Base-by-base conservation (phyloP, 345 rosid genomes). In the Acer saccharum region DNA sequence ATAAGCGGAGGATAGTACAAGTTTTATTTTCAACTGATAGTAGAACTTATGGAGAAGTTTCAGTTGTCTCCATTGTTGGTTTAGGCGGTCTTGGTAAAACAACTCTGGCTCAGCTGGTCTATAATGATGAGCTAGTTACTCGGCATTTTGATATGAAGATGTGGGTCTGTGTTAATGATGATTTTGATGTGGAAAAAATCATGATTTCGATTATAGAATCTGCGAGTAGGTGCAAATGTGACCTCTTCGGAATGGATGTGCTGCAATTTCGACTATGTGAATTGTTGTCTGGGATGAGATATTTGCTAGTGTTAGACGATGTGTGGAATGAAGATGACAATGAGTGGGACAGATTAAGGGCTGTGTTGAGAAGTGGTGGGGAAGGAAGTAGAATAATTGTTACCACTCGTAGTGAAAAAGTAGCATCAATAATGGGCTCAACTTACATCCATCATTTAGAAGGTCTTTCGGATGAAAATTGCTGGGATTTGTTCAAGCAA, bases 41-140 rank as follows among this genome's bases (percentile, higher is more conserved):
- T 65, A 16, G 20, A 43, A 25, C 27, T 21, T 4, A 41, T 16
- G 29, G 29, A 63, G 63, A 50, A 14, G 20, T 65, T 29, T 32
- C 20, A 0, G 73, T 71, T 10, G 23, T 78, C 29, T 54, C 84
- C 12, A 65, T 78, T 13, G 81, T 81, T 4, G 81, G 81, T 21
- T 62, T 78, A 16, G 81, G 76, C 7, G 84, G 81, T 46, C 68
- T 77, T 29, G 81, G 84, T 43, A 77, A 81, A 39, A 81, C 78
- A 4, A 81, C 84, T 1, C 76, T 81, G 44, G 81, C 81, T 73
- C 81, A 77, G 21, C 20, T 69, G 23, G 81, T 54, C n/a, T 81
- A 54, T 48, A 77, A 77, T 63, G 81, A 77, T 27, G 76, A 29
- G 32, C 70, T 32, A 20, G 23, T 77, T 10, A 20, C 8, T 6